A percentile compares a stretch with the other conserved stretches of the same genome.
Evolutionary conservation across 2,329 filamentous ascomycete species (phyloP).

Genomic region (Phyllachora maydis): DNA sequence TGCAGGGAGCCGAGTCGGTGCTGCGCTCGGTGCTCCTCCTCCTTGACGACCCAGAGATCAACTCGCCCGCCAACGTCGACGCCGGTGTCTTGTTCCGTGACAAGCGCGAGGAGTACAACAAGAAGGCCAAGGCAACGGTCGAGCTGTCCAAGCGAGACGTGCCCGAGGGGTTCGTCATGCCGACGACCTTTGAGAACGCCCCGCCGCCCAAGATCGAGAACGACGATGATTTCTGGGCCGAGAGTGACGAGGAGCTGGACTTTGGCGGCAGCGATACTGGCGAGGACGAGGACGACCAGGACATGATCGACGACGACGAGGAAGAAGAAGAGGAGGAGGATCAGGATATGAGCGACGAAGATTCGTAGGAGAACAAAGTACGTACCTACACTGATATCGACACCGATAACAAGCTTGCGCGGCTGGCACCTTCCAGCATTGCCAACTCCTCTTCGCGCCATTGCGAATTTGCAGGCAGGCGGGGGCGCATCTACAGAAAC

Average conservation of each 20-base stretch:
- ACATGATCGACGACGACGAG: constrained; percentile 39
- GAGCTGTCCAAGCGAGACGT: constrained; percentile 60
- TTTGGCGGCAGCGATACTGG: constrained; percentile 54
- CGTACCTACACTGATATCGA: no score
- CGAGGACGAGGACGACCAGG: constrained; percentile 37
- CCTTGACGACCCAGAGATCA: constrained; percentile 84
- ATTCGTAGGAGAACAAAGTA: neutral
- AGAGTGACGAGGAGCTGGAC: constrained; percentile 50
- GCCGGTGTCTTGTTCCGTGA: constrained; percentile 74
- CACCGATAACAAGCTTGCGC: no score
- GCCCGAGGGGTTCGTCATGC: constrained; percentile 63
- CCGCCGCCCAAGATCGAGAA: constrained; percentile 41
- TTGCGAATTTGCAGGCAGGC: no score
- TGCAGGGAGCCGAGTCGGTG: constrained; percentile 87
- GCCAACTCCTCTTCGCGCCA: no score
- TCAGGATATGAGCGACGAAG: constrained; percentile 1
- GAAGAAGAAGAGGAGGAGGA: constrained; percentile 1
- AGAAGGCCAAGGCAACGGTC: constrained; percentile 47
- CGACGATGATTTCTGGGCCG: constrained; percentile 67
- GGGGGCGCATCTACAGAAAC: no score
- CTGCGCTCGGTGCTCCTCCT: constrained; percentile 81
- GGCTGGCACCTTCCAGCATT: no score
- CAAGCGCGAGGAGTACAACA: constrained; percentile 46
- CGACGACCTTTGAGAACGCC: constrained; percentile 43
- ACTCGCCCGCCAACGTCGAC: constrained; percentile 86